Evolutionary conservation across 2,329 filamentous ascomycete genomes (phyloP).

Genomic region (Ustilaginoidea virens): DNA sequence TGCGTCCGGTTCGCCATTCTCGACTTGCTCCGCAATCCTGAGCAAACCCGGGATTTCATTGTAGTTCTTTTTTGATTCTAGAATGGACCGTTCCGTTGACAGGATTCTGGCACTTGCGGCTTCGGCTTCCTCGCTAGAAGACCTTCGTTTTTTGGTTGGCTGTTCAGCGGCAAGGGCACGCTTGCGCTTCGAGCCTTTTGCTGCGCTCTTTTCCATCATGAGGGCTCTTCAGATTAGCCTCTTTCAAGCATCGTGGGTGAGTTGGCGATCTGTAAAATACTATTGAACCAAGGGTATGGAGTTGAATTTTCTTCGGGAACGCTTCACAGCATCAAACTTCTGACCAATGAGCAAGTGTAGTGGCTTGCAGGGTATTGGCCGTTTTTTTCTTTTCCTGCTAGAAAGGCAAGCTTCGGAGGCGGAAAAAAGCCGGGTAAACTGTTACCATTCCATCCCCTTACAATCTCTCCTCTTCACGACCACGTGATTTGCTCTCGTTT

Average conservation of each 20-base stretch:
- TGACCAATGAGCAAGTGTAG: no score
- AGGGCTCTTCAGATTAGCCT: not conserved
- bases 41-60: conserved; percentile 74
- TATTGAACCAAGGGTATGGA: no score
- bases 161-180: conserved; percentile 25
- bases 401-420: no score
- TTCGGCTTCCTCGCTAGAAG: conserved; percentile 29
- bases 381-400: no score
- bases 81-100: conserved; percentile 62
- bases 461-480: not conserved
- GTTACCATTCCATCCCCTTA: not conserved
- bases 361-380: no score
- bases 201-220: conserved; percentile 12
- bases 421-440: conserved; percentile 11
- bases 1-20: conserved; percentile 35
- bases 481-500: conserved; percentile 23
- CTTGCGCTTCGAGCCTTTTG: conserved; percentile 32
- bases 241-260: no score
- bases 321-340: no score
- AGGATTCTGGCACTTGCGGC: conserved; percentile 52
- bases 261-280: no score
- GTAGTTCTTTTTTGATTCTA: conserved; percentile 79
- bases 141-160: conserved; percentile 35
- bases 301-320: no score
- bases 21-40: conserved; percentile 30